Conservation (phyloP, 352 stramenopile genomes). For the Globisporangium emineosum region DNA sequence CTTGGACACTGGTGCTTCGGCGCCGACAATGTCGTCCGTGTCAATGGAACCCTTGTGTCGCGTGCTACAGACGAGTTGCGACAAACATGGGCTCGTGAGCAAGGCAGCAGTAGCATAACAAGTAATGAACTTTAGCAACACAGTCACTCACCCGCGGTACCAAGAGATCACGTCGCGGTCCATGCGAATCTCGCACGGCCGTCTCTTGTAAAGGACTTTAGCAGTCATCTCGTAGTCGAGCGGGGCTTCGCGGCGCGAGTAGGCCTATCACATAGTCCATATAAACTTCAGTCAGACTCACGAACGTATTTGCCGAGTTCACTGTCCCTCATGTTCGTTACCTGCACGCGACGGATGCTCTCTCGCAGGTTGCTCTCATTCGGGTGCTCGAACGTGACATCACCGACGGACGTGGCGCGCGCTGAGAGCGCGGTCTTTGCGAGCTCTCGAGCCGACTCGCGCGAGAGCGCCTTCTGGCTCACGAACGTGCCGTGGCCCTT, state of each 20-base stretch:
- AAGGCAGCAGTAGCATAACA: not conserved
- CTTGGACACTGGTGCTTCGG: constrained; percentile 35
- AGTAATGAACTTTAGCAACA: not conserved
- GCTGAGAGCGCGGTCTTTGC: constrained; percentile 66
- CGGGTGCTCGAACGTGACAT: constrained; percentile 72
- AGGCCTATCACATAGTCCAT: constrained; percentile 32
- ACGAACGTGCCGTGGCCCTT: constrained; percentile 28
- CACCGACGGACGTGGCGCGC: constrained; percentile 69
- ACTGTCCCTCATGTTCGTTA: constrained; percentile 5
- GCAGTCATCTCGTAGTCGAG: constrained; percentile 60
- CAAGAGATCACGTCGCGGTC: constrained; percentile 63
- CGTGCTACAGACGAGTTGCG: constrained; percentile 16
- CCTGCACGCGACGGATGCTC: constrained; percentile 76
- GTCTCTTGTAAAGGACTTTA: constrained; percentile 38
- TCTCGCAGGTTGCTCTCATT: constrained; percentile 59
- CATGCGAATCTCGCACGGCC: constrained; percentile 58
- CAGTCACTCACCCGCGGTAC: constrained; percentile 30
- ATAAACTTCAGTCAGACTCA: not conserved
- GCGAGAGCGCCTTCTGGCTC: constrained; percentile 30
- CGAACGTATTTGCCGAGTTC: not conserved
- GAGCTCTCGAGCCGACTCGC: constrained; percentile 58
- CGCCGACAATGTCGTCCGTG: constrained; percentile 78
- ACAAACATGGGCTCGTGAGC: not conserved
- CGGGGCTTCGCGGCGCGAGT: constrained; percentile 70
- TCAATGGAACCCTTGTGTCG: constrained; percentile 46